Percentiles rank a stretch among this genome's conserved stretches.
phyloP scores from a whole-genome alignment of 306 rosid genomes.

The Cicer chorassanicum region DNA sequence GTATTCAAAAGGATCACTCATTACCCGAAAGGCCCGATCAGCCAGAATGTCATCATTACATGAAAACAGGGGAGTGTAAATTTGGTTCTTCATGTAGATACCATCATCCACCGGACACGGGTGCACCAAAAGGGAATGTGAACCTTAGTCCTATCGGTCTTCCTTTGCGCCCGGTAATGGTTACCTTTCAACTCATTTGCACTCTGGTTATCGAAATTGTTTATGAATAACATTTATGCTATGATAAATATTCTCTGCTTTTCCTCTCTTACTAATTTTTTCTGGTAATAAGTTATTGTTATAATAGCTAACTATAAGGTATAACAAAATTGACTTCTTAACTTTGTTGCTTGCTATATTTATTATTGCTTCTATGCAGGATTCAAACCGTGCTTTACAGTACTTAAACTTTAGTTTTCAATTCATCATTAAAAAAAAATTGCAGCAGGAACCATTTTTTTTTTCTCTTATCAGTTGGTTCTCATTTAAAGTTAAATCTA shows the following conservation, averaged over 20 bases:
- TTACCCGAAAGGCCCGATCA: conserved; percentile 97
- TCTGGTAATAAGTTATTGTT: conserved; percentile 23
- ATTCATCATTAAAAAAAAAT: conserved; percentile 9
- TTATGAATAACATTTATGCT: conserved; percentile 16
- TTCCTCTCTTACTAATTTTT: conserved; percentile 1
- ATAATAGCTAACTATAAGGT: conserved; percentile 22
- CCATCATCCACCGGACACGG: conserved; percentile 85
- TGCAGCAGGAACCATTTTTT: background rate
- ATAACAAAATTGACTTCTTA: conserved; percentile 28
- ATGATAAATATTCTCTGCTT: background rate
- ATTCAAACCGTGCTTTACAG: conserved; percentile 31
- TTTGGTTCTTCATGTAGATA: conserved; percentile 96
- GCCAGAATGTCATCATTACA: conserved; percentile 82
- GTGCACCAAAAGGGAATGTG: conserved; percentile 60
- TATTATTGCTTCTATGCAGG: conserved; percentile 27
- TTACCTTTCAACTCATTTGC: conserved; percentile 42
- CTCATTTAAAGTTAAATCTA: conserved; percentile 6
- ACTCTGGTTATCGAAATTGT: conserved; percentile 33
- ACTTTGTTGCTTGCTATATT: conserved; percentile 24
- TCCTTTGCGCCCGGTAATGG: conserved; percentile 90
- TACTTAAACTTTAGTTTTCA: conserved; percentile 34
- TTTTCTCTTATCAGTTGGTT: conserved; percentile 12
- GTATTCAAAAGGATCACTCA: conserved; percentile 73
- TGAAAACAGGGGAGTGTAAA: conserved; percentile 98
- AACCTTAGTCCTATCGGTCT: conserved; percentile 75